phyloP scores from a whole-genome alignment of 768 basidiomycete species.

The Kwoniella europaea region DNA sequence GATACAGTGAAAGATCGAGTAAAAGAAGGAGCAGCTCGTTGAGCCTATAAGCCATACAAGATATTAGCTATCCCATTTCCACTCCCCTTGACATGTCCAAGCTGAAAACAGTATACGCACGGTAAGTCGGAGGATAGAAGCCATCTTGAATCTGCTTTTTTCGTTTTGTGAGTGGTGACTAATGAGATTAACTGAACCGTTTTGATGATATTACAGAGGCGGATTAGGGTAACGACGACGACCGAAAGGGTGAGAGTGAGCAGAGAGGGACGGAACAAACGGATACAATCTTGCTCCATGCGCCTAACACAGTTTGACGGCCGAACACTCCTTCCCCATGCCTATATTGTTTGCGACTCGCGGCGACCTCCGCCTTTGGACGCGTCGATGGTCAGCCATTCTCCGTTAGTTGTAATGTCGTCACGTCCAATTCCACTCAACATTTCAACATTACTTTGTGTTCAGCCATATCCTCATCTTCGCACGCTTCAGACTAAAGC shows the following conservation, averaged over 20 bases:
- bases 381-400: slow-evolving; percentile 22
- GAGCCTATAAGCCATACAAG: slow-evolving; percentile 31
- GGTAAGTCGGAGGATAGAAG: slow-evolving; percentile 46
- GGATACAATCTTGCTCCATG: neutral
- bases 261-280: slow-evolving; percentile 14
- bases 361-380: neutral
- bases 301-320: slow-evolving; percentile 26
- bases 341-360: neutral
- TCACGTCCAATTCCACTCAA: slow-evolving; percentile 15
- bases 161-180: neutral
- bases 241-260: neutral
- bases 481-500: neutral
- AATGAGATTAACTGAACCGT: neutral
- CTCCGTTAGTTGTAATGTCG: slow-evolving; percentile 13
- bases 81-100: neutral
- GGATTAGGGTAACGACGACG: slow-evolving; percentile 10
- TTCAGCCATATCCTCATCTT: neutral
- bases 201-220: neutral
- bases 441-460: slow-evolving; percentile 1
- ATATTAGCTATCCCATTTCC: neutral
- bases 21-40: slow-evolving; percentile 44
- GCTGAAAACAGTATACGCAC: slow-evolving; percentile 30
- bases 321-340: slow-evolving; percentile 2
- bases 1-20: slow-evolving; percentile 57
- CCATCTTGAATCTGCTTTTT: slow-evolving; percentile 31